phyloP scores from a whole-genome alignment of 139 green algal species.

The Tetraselmis striata region DNA sequence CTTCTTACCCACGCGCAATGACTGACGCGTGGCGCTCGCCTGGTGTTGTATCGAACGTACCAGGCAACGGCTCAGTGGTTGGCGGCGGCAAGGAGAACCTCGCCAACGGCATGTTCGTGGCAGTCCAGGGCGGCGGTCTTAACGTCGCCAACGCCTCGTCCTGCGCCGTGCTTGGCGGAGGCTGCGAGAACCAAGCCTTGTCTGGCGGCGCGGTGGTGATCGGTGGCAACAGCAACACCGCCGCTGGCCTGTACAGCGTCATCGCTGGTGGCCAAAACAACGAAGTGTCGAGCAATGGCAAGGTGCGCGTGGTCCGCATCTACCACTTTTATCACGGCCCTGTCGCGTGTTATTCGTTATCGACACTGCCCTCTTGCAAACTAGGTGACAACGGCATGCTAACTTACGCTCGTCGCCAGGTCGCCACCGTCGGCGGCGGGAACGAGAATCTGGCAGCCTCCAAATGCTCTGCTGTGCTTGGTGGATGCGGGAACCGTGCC shows the following conservation, averaged over 20 bases:
- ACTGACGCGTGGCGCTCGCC: too few relatives aligned
- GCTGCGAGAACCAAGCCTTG: background rate
- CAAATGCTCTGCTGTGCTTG: background rate
- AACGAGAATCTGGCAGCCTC: background rate
- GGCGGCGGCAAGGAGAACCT: background rate
- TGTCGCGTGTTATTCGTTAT: too few relatives aligned
- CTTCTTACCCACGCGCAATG: too few relatives aligned
- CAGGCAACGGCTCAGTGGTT: background rate
- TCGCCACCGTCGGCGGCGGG: background rate
- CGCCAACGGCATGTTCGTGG: background rate
- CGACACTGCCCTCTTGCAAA: background rate
- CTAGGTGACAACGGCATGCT: too few relatives aligned
- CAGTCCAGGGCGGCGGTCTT: background rate
- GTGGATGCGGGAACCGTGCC: background rate
- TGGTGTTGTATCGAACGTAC: too few relatives aligned
- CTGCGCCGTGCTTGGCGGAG: background rate
- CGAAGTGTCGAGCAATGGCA: background rate
- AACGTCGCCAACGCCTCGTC: background rate
- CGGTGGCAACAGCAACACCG: background rate
- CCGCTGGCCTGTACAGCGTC: background rate
- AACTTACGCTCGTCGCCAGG: background rate
- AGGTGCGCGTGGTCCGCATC: too few relatives aligned
- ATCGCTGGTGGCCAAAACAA: background rate
- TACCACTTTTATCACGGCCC: too few relatives aligned
- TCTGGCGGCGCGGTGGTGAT: background rate